Conservation (phyloP, 495 filamentous ascomycete species). For the Trichocladium uniseriatum region DNA sequence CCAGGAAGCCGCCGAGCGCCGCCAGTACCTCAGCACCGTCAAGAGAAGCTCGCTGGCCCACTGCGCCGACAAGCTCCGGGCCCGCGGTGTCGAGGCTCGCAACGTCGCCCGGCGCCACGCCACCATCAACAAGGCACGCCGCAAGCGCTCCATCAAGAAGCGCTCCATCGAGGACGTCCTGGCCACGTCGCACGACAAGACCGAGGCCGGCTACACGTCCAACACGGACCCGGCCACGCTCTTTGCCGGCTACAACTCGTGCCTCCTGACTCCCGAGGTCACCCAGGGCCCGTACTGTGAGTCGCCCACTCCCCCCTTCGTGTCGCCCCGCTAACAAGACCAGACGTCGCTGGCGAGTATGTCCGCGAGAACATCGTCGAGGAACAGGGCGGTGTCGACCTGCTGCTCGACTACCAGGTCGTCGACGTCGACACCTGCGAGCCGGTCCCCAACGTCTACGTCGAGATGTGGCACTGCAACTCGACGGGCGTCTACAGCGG, state of each 20-base stretch:
- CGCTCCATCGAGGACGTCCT: constrained; percentile 30
- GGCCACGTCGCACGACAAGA: constrained; percentile 34
- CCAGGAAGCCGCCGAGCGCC: constrained; percentile 13
- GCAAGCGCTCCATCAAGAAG: constrained; percentile 16
- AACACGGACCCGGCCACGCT: constrained; percentile 37
- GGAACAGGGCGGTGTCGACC: constrained; percentile 43
- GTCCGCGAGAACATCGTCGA: constrained; percentile 51
- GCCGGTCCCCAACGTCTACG: constrained; percentile 44
- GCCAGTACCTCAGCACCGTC: constrained; percentile 7
- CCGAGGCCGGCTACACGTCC: constrained; percentile 30
- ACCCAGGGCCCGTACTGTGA: constrained; percentile 48
- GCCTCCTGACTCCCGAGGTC: constrained; percentile 45
- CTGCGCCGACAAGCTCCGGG: constrained; percentile 41
- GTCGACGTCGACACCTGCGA: constrained; percentile 52
- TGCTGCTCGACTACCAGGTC: constrained; percentile 52
- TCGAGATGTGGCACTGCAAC: constrained; percentile 51
- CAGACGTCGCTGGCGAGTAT: constrained; percentile 33
- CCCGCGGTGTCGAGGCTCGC: constrained; percentile 39
- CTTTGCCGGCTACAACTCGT: constrained; percentile 45
- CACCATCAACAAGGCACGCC: constrained; percentile 14
- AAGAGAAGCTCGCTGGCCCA: constrained; percentile 21
- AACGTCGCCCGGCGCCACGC: constrained; percentile 38
- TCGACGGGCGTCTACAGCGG: constrained; percentile 47
- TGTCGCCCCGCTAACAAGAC: not conserved
- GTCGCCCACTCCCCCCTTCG: not conserved